Percentiles rank a stretch among this genome's conserved stretches.
Evolutionary conservation across 805 yeast species (phyloP).

Genomic region (Sugiyamaella americana): DNA sequence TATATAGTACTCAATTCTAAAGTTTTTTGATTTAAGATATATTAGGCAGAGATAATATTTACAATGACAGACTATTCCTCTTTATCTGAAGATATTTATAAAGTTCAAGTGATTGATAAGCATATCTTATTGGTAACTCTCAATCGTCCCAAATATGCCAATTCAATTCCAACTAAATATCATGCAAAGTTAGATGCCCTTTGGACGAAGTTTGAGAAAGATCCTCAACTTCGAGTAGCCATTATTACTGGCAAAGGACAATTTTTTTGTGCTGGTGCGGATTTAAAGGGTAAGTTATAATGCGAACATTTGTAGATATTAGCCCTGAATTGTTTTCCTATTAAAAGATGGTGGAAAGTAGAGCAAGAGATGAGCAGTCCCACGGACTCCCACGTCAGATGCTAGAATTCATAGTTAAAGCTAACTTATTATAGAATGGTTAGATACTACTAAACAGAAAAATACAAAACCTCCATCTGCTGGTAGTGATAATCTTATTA

Average conservation of each 20-base stretch:
- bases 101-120: conserved; percentile 14
- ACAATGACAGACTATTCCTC: neutral
- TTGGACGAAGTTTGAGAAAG: conserved; percentile 22
- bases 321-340: too few species aligned
- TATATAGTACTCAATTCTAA: too few species aligned
- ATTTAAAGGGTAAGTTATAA: conserved; percentile 19
- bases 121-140: conserved; percentile 19
- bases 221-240: conserved; percentile 19
- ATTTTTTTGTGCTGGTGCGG: conserved; percentile 29
- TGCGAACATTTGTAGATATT: too few species aligned
- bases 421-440: neutral
- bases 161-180: conserved; percentile 18
- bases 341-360: too few species aligned
- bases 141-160: conserved; percentile 17
- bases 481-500: neutral
- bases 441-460: neutral
- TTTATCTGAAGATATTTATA: conserved; percentile 12
- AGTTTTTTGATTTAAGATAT: too few species aligned
- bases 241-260: conserved; percentile 25
- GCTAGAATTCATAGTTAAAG: too few species aligned
- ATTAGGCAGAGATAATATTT: too few species aligned
- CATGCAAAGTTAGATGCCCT: conserved; percentile 16
- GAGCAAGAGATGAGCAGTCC: too few species aligned
- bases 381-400: too few species aligned
- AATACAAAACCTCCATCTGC: neutral